phyloP scores from a whole-genome alignment of 306 rosid species.

The Potentilla sterilis region DNA sequence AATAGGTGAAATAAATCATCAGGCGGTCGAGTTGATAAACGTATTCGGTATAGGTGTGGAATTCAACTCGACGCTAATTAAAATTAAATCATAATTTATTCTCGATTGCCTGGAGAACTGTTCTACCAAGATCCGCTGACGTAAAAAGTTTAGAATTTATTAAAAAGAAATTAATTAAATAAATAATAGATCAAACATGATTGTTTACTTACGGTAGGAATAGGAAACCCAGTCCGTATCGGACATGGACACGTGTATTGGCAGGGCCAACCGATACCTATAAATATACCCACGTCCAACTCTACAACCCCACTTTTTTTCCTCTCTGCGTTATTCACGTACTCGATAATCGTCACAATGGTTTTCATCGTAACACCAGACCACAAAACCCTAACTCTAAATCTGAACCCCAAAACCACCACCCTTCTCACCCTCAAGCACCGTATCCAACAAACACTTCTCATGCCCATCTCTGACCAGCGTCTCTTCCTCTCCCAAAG shows the following conservation, averaged over 20 bases:
- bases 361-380: constrained; percentile 56
- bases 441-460: constrained; percentile 38
- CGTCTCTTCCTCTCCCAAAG: constrained; percentile 56
- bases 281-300: background rate
- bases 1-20: too few relatives aligned
- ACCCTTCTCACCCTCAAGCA: constrained; percentile 47
- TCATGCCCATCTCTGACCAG: constrained; percentile 44
- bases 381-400: constrained; percentile 48
- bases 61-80: too few relatives aligned
- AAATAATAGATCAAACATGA: too few relatives aligned
- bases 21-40: too few relatives aligned
- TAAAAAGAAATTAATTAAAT: too few relatives aligned
- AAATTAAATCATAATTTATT: too few relatives aligned
- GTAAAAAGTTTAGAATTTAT: too few relatives aligned
- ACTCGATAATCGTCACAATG: constrained; percentile 28
- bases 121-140: too few relatives aligned
- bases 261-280: background rate
- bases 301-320: too few relatives aligned
- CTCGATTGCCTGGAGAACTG: too few relatives aligned
- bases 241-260: background rate
- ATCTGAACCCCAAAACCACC: constrained; percentile 52
- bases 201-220: too few relatives aligned
- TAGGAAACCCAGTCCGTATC: background rate
- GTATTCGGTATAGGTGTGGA: too few relatives aligned
- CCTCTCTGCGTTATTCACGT: background rate